These are phyloP conservation scores for Metschnikowia proteae DNA, from an alignment of 805 yeast species.

Conservation along the genomic window DNA sequence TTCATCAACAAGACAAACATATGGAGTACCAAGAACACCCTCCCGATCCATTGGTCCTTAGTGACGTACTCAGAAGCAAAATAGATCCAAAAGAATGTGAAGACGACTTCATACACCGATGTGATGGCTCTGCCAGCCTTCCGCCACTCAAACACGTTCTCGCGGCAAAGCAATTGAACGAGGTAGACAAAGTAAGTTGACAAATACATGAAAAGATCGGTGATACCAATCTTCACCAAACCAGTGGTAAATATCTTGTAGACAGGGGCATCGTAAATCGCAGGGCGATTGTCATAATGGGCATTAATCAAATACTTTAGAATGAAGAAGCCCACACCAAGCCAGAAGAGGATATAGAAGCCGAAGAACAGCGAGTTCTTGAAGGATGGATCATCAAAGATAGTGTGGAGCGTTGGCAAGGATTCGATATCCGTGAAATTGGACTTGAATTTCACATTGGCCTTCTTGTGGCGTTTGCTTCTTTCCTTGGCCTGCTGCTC, in stretches of 20 bases:
- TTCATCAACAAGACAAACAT: constrained; percentile 88
- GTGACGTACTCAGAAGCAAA: constrained; percentile 46
- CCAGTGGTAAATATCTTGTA: constrained; percentile 56
- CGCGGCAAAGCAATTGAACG: constrained; percentile 54
- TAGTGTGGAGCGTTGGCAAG: constrained; percentile 31
- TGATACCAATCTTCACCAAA: constrained; percentile 60
- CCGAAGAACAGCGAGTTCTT: constrained; percentile 63
- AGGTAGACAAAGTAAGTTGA: constrained; percentile 56
- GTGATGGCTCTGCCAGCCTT: constrained; percentile 61
- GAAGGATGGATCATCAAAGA: constrained; percentile 50
- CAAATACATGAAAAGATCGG: constrained; percentile 74
- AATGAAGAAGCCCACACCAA: constrained; percentile 54
- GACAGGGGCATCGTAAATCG: constrained; percentile 50
- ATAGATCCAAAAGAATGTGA: constrained; percentile 49
- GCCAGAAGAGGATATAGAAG: constrained; percentile 77
- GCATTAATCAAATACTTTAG: constrained; percentile 53
- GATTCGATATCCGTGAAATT: constrained; percentile 14
- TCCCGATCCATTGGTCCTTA: constrained; percentile 84
- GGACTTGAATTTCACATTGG: constrained; percentile 32
- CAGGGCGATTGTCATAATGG: constrained; percentile 42
- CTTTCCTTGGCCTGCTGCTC: constrained; percentile 7
- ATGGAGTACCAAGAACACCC: constrained; percentile 80
- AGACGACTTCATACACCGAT: constrained; percentile 49
- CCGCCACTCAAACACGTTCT: constrained; percentile 54
- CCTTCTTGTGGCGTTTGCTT: constrained; percentile 10